Evolutionary conservation across 352 stramenopile species (phyloP).

Genomic region (Globisporangium paroecandrum): DNA sequence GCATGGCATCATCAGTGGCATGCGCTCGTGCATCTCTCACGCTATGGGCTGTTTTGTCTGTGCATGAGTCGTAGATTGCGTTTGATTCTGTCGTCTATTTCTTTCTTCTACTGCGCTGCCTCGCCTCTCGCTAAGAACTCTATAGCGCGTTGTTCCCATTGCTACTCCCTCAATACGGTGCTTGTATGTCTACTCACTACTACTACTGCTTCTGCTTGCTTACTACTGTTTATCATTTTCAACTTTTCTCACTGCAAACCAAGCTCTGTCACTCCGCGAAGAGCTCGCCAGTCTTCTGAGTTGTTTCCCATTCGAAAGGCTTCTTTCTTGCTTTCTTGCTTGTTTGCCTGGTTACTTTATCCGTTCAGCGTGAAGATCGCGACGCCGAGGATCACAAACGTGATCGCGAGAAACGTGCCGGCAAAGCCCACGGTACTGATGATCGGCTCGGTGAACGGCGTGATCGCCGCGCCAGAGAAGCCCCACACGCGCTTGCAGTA

Average conservation of each 20-base stretch:
- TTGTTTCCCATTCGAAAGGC: background rate
- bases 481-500: constrained; percentile 77
- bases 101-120: background rate
- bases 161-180: background rate
- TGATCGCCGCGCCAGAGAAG: constrained; percentile 62
- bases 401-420: constrained; percentile 53
- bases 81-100: background rate
- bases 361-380: constrained; percentile 61
- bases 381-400: constrained; percentile 64
- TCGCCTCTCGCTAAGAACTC: background rate
- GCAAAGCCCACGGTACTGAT: constrained; percentile 70
- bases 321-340: background rate
- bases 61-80: background rate
- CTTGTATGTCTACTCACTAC: background rate
- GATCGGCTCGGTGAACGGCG: constrained; percentile 58
- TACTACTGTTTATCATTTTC: background rate
- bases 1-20: background rate
- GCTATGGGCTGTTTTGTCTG: background rate
- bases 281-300: background rate
- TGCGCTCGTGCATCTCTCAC: too few relatives aligned
- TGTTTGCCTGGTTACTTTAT: constrained; percentile 14
- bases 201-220: background rate
- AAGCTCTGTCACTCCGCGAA: background rate
- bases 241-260: background rate
- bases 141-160: background rate